phyloP scores from a whole-genome alignment of 257 asterid genomes.

The Petunia secreta region DNA sequence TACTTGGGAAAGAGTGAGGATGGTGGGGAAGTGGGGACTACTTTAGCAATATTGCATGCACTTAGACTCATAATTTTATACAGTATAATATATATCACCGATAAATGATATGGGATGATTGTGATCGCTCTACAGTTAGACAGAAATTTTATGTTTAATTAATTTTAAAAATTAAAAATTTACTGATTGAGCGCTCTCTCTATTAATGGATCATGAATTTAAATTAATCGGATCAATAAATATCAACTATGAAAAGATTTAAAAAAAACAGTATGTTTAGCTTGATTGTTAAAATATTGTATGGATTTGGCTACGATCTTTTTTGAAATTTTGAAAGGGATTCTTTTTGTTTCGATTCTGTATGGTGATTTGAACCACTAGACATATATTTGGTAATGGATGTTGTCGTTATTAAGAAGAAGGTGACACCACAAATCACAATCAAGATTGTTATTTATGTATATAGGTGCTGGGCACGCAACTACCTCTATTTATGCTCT shows the following conservation, averaged over 20 bases:
- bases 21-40: slow-evolving; percentile 28
- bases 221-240: no score
- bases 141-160: no score
- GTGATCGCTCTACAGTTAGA: no score
- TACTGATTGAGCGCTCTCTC: no score
- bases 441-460: not conserved
- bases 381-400: slow-evolving; percentile 14
- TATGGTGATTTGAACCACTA: slow-evolving; percentile 12
- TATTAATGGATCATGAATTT: no score
- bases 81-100: slow-evolving; percentile 20
- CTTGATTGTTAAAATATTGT: not conserved
- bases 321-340: slow-evolving; percentile 2
- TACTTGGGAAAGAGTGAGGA: slow-evolving; percentile 24
- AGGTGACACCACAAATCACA: slow-evolving; percentile 12
- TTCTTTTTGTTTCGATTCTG: not conserved
- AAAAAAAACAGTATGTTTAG: not conserved
- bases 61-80: not conserved
- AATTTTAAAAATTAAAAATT: no score
- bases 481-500: slow-evolving; percentile 18
- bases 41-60: slow-evolving; percentile 23
- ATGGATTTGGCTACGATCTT: slow-evolving; percentile 11
- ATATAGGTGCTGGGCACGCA: not conserved
- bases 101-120: not conserved
- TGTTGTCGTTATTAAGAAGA: slow-evolving; percentile 18
- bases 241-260: no score